These are phyloP conservation scores for Leptodermis oblonga DNA, from an alignment of 257 asterid genomes.

Conservation along the genomic window DNA sequence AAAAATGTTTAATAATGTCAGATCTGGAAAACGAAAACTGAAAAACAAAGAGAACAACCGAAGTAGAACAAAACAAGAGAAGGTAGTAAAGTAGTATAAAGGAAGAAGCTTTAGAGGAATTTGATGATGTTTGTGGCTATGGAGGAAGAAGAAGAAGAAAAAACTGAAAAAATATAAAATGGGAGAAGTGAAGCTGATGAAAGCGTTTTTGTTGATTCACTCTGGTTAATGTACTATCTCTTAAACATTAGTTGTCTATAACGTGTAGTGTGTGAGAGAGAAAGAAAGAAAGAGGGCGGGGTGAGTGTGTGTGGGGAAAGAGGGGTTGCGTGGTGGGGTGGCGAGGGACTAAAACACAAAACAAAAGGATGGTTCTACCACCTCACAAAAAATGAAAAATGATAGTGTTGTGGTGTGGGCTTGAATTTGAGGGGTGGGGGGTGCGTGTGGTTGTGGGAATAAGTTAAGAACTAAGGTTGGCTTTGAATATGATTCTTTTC, in stretches of 20 bases:
- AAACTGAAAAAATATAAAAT: too few species aligned
- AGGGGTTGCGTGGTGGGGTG: too few species aligned
- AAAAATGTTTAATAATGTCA: slow-evolving; percentile 1
- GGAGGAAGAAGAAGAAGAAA: slow-evolving; percentile 2
- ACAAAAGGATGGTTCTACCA: slow-evolving; percentile 10
- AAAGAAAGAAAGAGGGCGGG: not conserved
- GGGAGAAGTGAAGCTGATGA: slow-evolving; percentile 21
- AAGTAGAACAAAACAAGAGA: not conserved
- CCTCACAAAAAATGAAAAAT: too few species aligned
- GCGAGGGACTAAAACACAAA: too few species aligned
- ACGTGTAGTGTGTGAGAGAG: slow-evolving; percentile 8
- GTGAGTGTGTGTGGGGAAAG: not conserved
- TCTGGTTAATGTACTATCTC: not conserved
- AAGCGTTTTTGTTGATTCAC: not conserved
- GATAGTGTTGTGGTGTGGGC: too few species aligned
- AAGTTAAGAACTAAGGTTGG: not conserved
- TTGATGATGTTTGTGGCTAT: not conserved
- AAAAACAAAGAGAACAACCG: not conserved
- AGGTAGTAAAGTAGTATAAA: not conserved
- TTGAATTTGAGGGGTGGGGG: too few species aligned
- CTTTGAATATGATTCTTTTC: not conserved
- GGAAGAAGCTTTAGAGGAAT: slow-evolving; percentile 1
- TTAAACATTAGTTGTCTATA: too few species aligned
- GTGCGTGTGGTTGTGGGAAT: not conserved
- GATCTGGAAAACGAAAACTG: slow-evolving; percentile 15